Percentiles rank a stretch among this genome's conserved stretches.
Conservation (phyloP, 2,329 filamentous ascomycete genomes). For the Gnomoniopsis smithogilvyi region DNA sequence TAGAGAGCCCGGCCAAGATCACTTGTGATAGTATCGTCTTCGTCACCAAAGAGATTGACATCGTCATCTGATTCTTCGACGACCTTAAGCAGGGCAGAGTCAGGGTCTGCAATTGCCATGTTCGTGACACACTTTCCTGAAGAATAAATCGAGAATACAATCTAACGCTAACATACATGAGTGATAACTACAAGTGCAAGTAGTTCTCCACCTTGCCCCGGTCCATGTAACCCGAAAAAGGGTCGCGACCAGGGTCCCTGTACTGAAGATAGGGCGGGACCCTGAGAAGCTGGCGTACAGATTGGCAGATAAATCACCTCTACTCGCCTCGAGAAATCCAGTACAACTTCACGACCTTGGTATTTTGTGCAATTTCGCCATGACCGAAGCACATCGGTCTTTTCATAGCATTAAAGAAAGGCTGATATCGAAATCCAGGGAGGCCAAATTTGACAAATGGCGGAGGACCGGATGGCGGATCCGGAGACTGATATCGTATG, state of each 20-base stretch:
- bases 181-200: too few species aligned
- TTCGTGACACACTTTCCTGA: background rate
- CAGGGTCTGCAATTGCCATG: background rate
- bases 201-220: too few species aligned
- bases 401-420: background rate
- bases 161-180: too few species aligned
- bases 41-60: constrained; percentile 12
- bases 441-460: background rate
- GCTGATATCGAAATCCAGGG: background rate
- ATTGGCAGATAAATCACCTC: background rate
- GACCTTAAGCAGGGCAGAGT: background rate
- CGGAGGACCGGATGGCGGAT: background rate
- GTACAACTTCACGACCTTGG: background rate
- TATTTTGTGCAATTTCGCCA: background rate
- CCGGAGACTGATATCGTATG: background rate
- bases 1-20: background rate
- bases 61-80: constrained; percentile 1
- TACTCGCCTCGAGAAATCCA: background rate
- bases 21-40: background rate
- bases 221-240: too few species aligned
- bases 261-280: background rate
- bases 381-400: background rate
- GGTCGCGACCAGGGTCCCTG: too few species aligned
- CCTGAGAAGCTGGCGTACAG: background rate
- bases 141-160: too few species aligned